phyloP scores from a whole-genome alignment of 192 early-diverging fungal genomes.

The Coemansia guatemalensis region DNA sequence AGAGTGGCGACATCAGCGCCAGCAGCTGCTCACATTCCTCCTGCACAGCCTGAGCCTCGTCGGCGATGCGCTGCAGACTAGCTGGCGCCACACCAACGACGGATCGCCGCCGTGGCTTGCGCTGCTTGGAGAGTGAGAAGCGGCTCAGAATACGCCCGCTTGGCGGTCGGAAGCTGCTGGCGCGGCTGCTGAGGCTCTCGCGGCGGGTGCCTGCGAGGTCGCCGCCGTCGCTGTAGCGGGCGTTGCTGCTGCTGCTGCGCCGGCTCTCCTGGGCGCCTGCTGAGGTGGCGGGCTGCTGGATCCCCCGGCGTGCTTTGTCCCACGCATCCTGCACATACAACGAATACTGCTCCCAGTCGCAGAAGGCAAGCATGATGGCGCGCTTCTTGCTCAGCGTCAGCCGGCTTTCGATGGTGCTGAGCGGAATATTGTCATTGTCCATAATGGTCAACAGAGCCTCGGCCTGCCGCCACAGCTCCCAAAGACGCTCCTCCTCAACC shows the following conservation, averaged over 20 bases:
- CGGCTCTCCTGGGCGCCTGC: constrained; percentile 27
- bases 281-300: constrained; percentile 22
- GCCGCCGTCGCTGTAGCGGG: neutral
- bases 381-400: constrained; percentile 55
- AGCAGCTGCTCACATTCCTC: constrained; percentile 51
- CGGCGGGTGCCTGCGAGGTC: constrained; percentile 11
- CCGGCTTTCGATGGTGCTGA: constrained; percentile 29
- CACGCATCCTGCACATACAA: constrained; percentile 53
- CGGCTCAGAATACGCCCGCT: constrained; percentile 13
- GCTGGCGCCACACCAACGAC: constrained; percentile 48
- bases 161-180: constrained; percentile 19
- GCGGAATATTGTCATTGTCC: constrained; percentile 52
- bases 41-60: constrained; percentile 34
- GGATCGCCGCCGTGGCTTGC: constrained; percentile 48
- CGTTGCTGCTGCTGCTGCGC: constrained; percentile 20
- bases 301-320: constrained; percentile 49
- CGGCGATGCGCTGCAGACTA: constrained; percentile 52
- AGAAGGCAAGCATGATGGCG: constrained; percentile 54
- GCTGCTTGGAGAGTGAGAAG: constrained; percentile 44
- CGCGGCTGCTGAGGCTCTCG: constrained; percentile 24
- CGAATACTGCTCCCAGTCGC: constrained; percentile 58
- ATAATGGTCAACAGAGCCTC: constrained; percentile 55
- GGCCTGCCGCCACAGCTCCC: constrained; percentile 55
- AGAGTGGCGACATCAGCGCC: constrained; percentile 48
- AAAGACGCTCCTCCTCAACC: constrained; percentile 53